Evolutionary conservation across 169 alveolate genomes (phyloP).

Genomic region (Babesia ovis): DNA sequence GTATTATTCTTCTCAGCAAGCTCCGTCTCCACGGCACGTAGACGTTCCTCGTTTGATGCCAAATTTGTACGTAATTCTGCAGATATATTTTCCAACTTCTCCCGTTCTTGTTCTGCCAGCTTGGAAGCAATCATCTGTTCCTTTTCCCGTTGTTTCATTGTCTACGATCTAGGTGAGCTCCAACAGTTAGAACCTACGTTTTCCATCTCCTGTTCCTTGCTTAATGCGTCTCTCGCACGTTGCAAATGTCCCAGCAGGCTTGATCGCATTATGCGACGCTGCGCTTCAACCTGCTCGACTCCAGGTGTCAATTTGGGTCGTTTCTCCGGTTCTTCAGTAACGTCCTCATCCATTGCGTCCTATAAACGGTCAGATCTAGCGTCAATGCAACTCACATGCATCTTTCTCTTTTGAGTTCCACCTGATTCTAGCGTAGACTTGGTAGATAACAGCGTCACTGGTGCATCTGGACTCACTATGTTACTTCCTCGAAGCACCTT

Average conservation of each 20-base stretch:
- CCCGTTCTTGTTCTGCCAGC: slow-evolving; percentile 56
- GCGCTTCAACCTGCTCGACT: slow-evolving; percentile 64
- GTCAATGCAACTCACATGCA: slow-evolving; percentile 26
- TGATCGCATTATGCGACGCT: slow-evolving; percentile 62
- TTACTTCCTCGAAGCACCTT: not conserved
- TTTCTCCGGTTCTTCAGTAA: slow-evolving; percentile 46
- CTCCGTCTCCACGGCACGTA: slow-evolving; percentile 9
- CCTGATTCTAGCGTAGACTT: slow-evolving; percentile 8
- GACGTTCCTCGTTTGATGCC: slow-evolving; percentile 13
- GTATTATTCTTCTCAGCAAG: slow-evolving; percentile 22
- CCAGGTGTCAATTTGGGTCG: slow-evolving; percentile 68
- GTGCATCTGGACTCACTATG: slow-evolving; percentile 31
- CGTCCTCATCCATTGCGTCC: slow-evolving; percentile 17
- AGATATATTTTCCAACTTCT: slow-evolving; percentile 35
- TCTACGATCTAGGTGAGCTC: slow-evolving; percentile 40
- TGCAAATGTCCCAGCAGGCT: slow-evolving; percentile 63
- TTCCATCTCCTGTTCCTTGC: too few relatives aligned
- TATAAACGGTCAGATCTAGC: too few relatives aligned
- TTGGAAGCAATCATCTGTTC: slow-evolving; percentile 61
- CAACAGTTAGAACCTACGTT: slow-evolving; percentile 31
- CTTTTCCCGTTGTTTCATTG: slow-evolving; percentile 62
- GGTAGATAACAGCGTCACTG: slow-evolving; percentile 34
- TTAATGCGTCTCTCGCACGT: slow-evolving; percentile 66
- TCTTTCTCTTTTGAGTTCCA: slow-evolving; percentile 15
- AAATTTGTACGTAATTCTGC: slow-evolving; percentile 28